Percentiles rank a stretch among this genome's conserved stretches.
These are phyloP conservation scores for Tricholoma hemisulphureum DNA, from an alignment of 768 basidiomycete genomes.

Conservation along the genomic window DNA sequence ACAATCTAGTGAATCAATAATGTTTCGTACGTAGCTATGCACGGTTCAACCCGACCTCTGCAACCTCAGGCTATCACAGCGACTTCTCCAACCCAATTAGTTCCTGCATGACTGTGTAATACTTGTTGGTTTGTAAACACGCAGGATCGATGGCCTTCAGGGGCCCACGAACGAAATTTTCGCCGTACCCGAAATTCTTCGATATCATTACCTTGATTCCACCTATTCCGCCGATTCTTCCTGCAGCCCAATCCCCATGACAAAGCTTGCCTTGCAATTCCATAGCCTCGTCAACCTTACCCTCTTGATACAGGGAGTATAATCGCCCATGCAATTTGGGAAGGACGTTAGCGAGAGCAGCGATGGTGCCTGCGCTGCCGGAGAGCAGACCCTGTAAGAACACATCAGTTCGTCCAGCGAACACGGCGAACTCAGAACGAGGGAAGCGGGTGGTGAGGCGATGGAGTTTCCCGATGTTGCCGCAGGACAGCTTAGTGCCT, in stretches of 20 bases:
- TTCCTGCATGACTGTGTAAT: constrained; percentile 42
- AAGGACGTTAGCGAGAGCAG: constrained; percentile 58
- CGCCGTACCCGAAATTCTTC: constrained; percentile 65
- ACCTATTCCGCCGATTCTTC: constrained; percentile 63
- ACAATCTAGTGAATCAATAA: too few relatives aligned
- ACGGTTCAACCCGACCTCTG: neutral
- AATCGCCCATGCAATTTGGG: constrained; percentile 58
- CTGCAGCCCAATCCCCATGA: constrained; percentile 65
- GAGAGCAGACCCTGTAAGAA: constrained; percentile 62
- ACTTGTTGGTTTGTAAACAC: constrained; percentile 36
- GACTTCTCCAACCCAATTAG: constrained; percentile 47
- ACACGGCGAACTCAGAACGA: constrained; percentile 59
- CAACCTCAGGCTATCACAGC: constrained; percentile 18
- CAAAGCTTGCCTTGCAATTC: constrained; percentile 58
- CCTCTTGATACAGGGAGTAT: constrained; percentile 49
- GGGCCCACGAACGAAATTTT: constrained; percentile 46
- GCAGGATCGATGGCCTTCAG: constrained; percentile 41
- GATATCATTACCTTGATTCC: constrained; percentile 66
- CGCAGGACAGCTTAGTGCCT: constrained; percentile 83
- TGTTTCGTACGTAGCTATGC: neutral
- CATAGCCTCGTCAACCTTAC: constrained; percentile 58
- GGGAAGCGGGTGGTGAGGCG: constrained; percentile 64
- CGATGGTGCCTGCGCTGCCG: constrained; percentile 64
- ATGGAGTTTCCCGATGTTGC: constrained; percentile 80
- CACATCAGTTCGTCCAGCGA: constrained; percentile 72